phyloP scores from a whole-genome alignment of 805 yeast genomes.

The Zygoascus biomembranicola region DNA sequence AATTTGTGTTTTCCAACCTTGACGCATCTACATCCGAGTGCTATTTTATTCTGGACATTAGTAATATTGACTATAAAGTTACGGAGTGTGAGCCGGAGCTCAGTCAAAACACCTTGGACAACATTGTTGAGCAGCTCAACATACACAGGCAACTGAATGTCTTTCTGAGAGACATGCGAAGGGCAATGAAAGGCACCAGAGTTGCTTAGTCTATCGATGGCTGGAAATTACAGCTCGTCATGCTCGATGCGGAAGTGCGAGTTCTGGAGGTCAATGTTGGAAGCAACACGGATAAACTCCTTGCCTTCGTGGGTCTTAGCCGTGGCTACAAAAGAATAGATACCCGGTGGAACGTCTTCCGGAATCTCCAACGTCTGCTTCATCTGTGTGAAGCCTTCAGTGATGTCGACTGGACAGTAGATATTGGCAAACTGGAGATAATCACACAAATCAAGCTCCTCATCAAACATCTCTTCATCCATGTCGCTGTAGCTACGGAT shows the following conservation, averaged over 20 bases:
- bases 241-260: constrained; percentile 1
- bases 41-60: constrained; percentile 39
- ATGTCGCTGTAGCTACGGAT: constrained; percentile 16
- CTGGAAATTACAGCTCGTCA: constrained; percentile 6
- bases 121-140: constrained; percentile 17
- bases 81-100: constrained; percentile 34
- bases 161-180: constrained; percentile 23
- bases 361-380: constrained; percentile 23
- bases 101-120: constrained; percentile 17
- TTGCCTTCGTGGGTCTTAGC: constrained; percentile 16
- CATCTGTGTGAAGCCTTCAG: constrained; percentile 6
- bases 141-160: constrained; percentile 18
- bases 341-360: constrained; percentile 20
- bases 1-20: constrained; percentile 42
- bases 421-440: constrained; percentile 20
- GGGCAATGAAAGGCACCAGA: constrained; percentile 17
- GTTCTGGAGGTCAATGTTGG: constrained; percentile 9
- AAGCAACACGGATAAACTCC: constrained; percentile 19
- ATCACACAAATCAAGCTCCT: constrained; percentile 21
- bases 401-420: constrained; percentile 21
- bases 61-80: constrained; percentile 31
- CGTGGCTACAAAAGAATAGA: constrained; percentile 23
- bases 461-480: constrained; percentile 12
- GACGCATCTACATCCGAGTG: constrained; percentile 39
- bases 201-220: not conserved